Base-by-base conservation (phyloP, 441 rosid genomes). In the Erysimum pusillum region DNA sequence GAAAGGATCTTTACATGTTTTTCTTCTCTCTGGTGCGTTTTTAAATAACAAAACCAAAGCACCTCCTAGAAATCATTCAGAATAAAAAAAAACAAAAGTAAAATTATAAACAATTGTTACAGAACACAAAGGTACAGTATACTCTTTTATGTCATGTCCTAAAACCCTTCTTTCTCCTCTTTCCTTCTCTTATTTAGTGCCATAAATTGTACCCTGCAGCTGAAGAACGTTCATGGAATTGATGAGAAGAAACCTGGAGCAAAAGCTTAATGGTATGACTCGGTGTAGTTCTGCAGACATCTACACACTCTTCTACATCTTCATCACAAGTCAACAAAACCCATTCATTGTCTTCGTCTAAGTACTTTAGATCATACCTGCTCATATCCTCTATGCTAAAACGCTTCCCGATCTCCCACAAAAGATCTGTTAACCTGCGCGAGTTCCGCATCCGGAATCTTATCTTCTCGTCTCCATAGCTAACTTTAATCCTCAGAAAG, bases 331-430 rank as follows among this genome's bases (percentile, higher is more conserved):
- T 90, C 79, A 92, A 76, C 51, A 94, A 76, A 12, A 94, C 92
- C 99, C 98, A 94, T 67, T 94, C 99, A 39, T 79, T 80, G 79
- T 94, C 99, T 82, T 94, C 99, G 42, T 94, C 98, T 83, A 95
- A 81, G 84, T 94, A 94, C 82, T 88, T 94, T 58, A 94, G 79
- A 76, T 90, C 88, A 68, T 82, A 88, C 65, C 77, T 80, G 62
- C 80, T 80, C 18, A 84, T 79, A 56, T 84, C 90, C 39, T 83
- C 93, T 77, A 89, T 83, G 18, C 71, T 84, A 75, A 92, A 94
- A 22, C 98, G 89, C 74, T 85, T 87, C 0, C 83, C 74, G 44
- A 92, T 91, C 79, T 94, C 97, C 69, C 73, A 78, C 77, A 84
- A 67, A 28, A 94, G 67, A 65, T 91, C 90, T 4, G 69, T 78